Evolutionary conservation across 805 yeast species (phyloP).

Genomic region (Priceomyces medius): DNA sequence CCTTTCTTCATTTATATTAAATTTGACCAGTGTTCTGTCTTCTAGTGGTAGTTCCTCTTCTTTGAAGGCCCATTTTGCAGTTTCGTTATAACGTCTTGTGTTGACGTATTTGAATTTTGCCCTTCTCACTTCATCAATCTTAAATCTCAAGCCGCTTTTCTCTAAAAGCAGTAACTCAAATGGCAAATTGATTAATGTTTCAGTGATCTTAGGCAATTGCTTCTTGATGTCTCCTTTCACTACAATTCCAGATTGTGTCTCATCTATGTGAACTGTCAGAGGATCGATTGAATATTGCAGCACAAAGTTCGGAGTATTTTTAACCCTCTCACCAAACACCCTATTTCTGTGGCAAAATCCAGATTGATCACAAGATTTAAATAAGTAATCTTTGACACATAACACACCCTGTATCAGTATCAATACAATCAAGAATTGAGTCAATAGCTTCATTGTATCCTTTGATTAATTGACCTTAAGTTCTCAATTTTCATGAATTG

Average conservation of each 20-base stretch:
- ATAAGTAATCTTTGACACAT: slow-evolving; percentile 61
- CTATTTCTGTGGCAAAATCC: slow-evolving; percentile 86
- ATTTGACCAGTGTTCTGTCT: slow-evolving; percentile 11
- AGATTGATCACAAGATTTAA: slow-evolving; percentile 74
- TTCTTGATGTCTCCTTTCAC: slow-evolving; percentile 52
- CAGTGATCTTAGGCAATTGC: slow-evolving; percentile 16
- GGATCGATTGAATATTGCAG: slow-evolving; percentile 27
- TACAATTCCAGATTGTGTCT: slow-evolving; percentile 18
- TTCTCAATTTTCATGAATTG: too few relatives aligned
- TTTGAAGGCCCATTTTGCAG: slow-evolving; percentile 58
- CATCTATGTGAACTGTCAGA: slow-evolving; percentile 12
- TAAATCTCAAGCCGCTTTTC: slow-evolving; percentile 59
- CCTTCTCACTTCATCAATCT: slow-evolving; percentile 62
- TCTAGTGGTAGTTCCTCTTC: slow-evolving; percentile 14
- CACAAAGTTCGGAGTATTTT: slow-evolving; percentile 5
- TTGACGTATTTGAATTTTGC: slow-evolving; percentile 23
- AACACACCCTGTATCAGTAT: slow-evolving; percentile 8
- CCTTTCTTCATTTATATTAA: slow-evolving; percentile 13
- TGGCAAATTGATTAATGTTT: slow-evolving; percentile 44
- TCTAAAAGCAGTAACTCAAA: slow-evolving; percentile 57
- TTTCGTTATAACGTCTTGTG: slow-evolving; percentile 56
- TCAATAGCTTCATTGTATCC: slow-evolving; percentile 1
- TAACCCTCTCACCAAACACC: slow-evolving; percentile 49
- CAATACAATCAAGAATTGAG: neutral
- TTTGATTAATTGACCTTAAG: neutral